Evolutionary conservation across 1,284 basidiomycete species (phyloP).

Genomic region (Neotropicomus parvogracilis): DNA sequence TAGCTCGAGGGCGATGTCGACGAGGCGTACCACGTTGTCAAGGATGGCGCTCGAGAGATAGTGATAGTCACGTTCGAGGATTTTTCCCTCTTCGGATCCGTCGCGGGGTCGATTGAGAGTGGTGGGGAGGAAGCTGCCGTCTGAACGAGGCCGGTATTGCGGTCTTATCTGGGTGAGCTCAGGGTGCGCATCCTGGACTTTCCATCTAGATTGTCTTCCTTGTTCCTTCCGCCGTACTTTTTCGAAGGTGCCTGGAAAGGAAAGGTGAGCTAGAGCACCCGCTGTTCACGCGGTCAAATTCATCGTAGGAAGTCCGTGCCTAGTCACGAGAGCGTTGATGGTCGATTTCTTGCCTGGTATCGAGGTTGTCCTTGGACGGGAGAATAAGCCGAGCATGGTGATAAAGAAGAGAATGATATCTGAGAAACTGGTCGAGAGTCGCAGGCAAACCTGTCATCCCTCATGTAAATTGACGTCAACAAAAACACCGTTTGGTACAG

Average conservation of each 20-base stretch:
- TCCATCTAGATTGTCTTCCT: conserved; percentile 45
- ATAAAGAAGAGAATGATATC: conserved; percentile 7
- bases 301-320: conserved; percentile 44
- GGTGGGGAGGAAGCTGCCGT: conserved; percentile 62
- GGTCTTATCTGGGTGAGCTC: conserved; percentile 33
- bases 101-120: conserved; percentile 48
- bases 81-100: conserved; percentile 33
- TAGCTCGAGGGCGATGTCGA: conserved; percentile 73
- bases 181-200: conserved; percentile 39
- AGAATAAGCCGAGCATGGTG: conserved; percentile 57
- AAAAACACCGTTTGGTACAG: neutral
- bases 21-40: conserved; percentile 68
- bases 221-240: conserved; percentile 50
- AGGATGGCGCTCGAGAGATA: conserved; percentile 71
- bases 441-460: conserved; percentile 13
- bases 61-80: conserved; percentile 55
- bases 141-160: conserved; percentile 37
- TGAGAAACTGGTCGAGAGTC: conserved; percentile 12
- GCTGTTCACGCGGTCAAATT: conserved; percentile 62
- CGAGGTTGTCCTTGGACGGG: conserved; percentile 53
- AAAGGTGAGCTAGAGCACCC: conserved; percentile 34
- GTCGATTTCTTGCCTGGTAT: conserved; percentile 39
- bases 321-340: conserved; percentile 11
- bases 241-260: conserved; percentile 21
- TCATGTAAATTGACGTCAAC: conserved; percentile 21